These are phyloP conservation scores for Zygosaccharomyces lentus DNA, from an alignment of 805 yeast genomes.

Conservation along the genomic window DNA sequence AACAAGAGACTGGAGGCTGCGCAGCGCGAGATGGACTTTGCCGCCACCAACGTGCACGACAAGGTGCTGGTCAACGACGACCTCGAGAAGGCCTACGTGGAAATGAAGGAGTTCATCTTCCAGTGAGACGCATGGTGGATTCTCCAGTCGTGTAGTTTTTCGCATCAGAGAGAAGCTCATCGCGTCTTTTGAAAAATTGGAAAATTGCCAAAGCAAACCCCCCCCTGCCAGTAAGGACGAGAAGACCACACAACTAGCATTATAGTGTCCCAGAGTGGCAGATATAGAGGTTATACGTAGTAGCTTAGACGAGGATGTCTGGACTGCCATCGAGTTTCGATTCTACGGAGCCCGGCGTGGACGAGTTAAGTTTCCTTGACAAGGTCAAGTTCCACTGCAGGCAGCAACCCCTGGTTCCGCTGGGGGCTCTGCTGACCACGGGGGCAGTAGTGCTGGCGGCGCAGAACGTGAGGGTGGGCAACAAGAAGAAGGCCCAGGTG, in stretches of 20 bases:
- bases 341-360: slow-evolving; percentile 25
- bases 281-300: neutral
- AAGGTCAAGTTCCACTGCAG: slow-evolving; percentile 60
- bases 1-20: slow-evolving; percentile 86
- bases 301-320: slow-evolving; percentile 9
- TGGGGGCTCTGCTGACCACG: slow-evolving; percentile 73
- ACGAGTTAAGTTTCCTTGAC: slow-evolving; percentile 46
- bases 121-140: slow-evolving; percentile 27
- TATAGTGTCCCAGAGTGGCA: neutral
- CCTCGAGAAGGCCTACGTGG: slow-evolving; percentile 78
- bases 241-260: neutral
- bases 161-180: neutral
- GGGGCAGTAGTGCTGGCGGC: slow-evolving; percentile 81
- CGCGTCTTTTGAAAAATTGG: neutral
- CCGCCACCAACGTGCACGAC: slow-evolving; percentile 91
- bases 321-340: slow-evolving; percentile 36
- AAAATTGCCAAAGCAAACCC: no score
- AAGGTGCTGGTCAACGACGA: slow-evolving; percentile 84
- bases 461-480: slow-evolving; percentile 66
- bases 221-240: neutral
- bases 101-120: slow-evolving; percentile 74
- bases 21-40: slow-evolving; percentile 78
- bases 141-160: neutral
- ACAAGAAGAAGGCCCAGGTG: slow-evolving; percentile 69
- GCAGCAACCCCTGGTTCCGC: slow-evolving; percentile 85